phyloP scores from a whole-genome alignment of 2,329 filamentous ascomycete species.

The Talaromyces sp. region DNA sequence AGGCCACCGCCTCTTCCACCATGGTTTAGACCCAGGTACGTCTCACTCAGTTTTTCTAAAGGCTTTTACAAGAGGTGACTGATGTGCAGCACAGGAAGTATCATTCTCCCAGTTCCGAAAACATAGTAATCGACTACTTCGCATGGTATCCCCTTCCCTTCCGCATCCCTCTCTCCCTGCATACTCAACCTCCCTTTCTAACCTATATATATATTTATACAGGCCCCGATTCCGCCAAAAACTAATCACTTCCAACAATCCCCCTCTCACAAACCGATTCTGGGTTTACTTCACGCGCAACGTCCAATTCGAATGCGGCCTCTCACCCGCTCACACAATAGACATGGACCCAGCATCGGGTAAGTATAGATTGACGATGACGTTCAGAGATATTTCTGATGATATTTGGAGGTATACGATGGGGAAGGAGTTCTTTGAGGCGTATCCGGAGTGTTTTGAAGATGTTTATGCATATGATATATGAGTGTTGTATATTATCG shows the following conservation, averaged over 20 bases:
- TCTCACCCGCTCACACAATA: background rate
- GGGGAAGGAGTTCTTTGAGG: conserved; percentile 4
- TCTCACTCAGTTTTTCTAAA: background rate
- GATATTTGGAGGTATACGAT: conserved; percentile 3
- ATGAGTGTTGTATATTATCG: background rate
- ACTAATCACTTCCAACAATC: conserved; percentile 5
- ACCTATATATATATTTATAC: background rate
- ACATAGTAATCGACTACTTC: conserved; percentile 7
- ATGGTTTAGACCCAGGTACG: conserved; percentile 5
- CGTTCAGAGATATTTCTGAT: background rate
- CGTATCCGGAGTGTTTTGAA: conserved; percentile 4
- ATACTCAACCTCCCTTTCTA: background rate
- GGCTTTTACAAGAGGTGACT: background rate
- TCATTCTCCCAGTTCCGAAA: background rate
- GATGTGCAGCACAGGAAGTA: background rate
- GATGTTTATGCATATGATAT: background rate
- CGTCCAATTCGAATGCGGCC: background rate
- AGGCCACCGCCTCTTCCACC: background rate
- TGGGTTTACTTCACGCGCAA: conserved; percentile 7
- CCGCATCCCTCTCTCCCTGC: background rate
- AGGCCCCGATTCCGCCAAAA: conserved; percentile 10
- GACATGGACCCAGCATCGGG: background rate
- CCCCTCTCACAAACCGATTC: conserved; percentile 4
- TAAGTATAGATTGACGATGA: conserved; percentile 1
- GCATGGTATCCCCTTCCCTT: background rate